These are phyloP conservation scores for Xylaria sp. DNA, from an alignment of 495 filamentous ascomycete genomes.

Conservation along the genomic window DNA sequence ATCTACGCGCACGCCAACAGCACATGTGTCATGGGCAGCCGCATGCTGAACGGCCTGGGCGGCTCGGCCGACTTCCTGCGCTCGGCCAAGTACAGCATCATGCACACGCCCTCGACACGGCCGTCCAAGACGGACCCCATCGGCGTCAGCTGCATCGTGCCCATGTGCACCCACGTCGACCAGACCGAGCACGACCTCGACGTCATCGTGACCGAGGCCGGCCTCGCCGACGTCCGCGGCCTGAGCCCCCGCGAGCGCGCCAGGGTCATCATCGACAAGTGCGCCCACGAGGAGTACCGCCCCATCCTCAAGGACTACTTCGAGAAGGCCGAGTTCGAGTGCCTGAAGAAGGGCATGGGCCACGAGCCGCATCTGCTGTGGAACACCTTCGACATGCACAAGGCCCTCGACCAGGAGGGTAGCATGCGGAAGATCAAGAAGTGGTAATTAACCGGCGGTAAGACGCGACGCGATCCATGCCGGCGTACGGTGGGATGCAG, in stretches of 20 bases:
- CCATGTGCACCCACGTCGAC: constrained; percentile 92
- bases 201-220: constrained; percentile 85
- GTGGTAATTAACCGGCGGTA: constrained; percentile 43
- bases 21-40: constrained; percentile 87
- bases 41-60: constrained; percentile 92
- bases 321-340: constrained; percentile 86
- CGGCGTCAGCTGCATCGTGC: constrained; percentile 86
- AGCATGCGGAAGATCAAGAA: constrained; percentile 78
- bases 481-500: neutral
- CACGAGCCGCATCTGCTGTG: constrained; percentile 89
- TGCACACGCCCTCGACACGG: constrained; percentile 86
- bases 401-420: constrained; percentile 77
- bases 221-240: constrained; percentile 85
- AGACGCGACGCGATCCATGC: neutral
- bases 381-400: constrained; percentile 89
- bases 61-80: constrained; percentile 90
- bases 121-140: constrained; percentile 84
- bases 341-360: constrained; percentile 85
- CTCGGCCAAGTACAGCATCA: constrained; percentile 85
- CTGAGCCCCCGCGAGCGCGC: constrained; percentile 82
- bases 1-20: constrained; percentile 95
- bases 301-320: constrained; percentile 86
- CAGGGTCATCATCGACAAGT: constrained; percentile 85
- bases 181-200: constrained; percentile 93
- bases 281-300: constrained; percentile 84